These are phyloP conservation scores for Metarhizium robertsii DNA, from an alignment of 2,329 filamentous ascomycete species.

Conservation along the genomic window DNA sequence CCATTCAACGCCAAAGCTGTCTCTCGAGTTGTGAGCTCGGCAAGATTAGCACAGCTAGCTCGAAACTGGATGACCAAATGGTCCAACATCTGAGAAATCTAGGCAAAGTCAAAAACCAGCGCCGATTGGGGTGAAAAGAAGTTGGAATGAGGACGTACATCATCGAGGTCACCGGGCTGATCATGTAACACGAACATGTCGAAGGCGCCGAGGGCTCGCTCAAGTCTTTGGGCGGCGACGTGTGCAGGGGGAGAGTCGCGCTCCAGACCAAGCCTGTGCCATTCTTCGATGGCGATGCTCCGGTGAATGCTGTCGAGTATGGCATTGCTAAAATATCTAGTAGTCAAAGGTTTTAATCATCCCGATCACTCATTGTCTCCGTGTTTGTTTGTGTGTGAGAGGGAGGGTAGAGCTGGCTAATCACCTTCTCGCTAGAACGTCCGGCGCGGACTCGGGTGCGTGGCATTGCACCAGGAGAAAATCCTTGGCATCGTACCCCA, in stretches of 20 bases:
- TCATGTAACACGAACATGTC: conserved; percentile 82
- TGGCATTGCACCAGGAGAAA: conserved; percentile 59
- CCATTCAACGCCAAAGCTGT: conserved; percentile 59
- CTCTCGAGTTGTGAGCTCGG: conserved; percentile 48
- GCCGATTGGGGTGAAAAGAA: not conserved
- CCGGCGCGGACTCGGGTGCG: conserved; percentile 50
- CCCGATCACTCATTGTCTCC: not conserved
- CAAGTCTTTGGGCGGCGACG: conserved; percentile 44
- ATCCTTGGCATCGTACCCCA: conserved; percentile 86
- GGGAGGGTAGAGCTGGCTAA: not conserved
- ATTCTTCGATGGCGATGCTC: conserved; percentile 67
- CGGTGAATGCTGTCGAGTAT: conserved; percentile 75
- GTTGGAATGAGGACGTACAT: conserved; percentile 37
- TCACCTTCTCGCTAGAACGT: conserved; percentile 67
- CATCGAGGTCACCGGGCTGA: conserved; percentile 61
- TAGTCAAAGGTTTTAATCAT: conserved; percentile 5
- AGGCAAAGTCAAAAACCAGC: conserved; percentile 3
- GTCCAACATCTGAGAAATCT: conserved; percentile 60
- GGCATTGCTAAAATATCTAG: conserved; percentile 64
- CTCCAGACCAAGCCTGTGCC: conserved; percentile 39
- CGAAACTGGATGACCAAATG: conserved; percentile 49
- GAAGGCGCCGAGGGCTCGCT: conserved; percentile 70
- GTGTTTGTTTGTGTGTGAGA: not conserved
- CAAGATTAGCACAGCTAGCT: conserved; percentile 40
- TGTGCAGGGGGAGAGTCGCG: conserved; percentile 10